Base-by-base conservation (phyloP, 371 early-diverging fungal genomes). In the Batrachochytrium dendrobatidis region DNA sequence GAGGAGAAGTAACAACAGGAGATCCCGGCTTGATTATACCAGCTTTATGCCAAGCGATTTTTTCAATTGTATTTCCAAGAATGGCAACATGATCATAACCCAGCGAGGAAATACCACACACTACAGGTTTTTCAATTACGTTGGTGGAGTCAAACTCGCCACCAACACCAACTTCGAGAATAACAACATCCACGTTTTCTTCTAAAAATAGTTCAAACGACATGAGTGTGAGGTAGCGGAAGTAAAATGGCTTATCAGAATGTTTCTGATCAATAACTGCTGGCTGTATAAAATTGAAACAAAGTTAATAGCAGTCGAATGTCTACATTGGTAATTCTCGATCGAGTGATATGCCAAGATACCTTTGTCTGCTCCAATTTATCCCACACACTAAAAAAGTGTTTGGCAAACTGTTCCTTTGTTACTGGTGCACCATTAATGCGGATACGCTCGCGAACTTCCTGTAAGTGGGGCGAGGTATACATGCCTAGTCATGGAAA, bases 11-110 rank as follows among this genome's bases (percentile, higher is more conserved):
- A 43, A 90, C n/a, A n/a, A 39, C n/a, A n/a, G 39, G 39, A 15
- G 39, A 12, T 15, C 39, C 39, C 56, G 71, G 72, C 74, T 95
- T 94, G 65, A 90, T 86, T 43, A 94, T 93, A 1, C 95, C 94
- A 32, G 86, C 87, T 63, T 94, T 97, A 71, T 97, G 90, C 91
- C 90, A 90, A 29, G 94, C 94, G 69, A 97, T 94, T 59, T 81
- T 75, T 46, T 71, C 68, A 1, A 90, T 45, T 0, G 77, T 82
- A 53, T 71, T 63, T 18, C 92, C 92, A 1, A 92, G 70, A 6
- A 87, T 59, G 15, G 73, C 74, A 22, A 79, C 65, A 65, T 92
- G 92, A 62, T 92, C 92, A 53, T 80, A 60, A 0, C 86, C 91
- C 28, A 92, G 79, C 0, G 84, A 62, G 12, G 90, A 84, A 39